Evolutionary conservation across 164 flowering plant genomes (phyloP).

Genomic region (Malania oleifera): DNA sequence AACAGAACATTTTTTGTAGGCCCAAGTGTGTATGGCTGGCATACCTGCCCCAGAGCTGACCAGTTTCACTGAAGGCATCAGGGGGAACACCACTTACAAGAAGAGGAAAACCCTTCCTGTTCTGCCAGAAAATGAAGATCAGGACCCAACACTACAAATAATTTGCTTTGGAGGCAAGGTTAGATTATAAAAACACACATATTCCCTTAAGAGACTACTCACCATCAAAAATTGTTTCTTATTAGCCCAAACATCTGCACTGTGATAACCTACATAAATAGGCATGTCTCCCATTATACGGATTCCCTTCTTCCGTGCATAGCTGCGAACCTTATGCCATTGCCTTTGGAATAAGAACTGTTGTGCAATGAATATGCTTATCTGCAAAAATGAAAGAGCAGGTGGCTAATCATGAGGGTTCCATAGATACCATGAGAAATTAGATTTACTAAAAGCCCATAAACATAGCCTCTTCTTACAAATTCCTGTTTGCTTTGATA

Average conservation of each 20-base stretch:
- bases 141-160: neutral
- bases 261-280: conserved; percentile 95
- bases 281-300: conserved; percentile 99
- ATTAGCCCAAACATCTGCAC: conserved; percentile 99
- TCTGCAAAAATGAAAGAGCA: conserved; percentile 42
- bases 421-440: neutral
- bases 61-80: conserved; percentile 97
- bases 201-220: conserved; percentile 20
- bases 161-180: neutral
- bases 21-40: neutral
- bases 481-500: conserved; percentile 63
- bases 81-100: conserved; percentile 99
- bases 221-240: conserved; percentile 81
- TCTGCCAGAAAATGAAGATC: conserved; percentile 38
- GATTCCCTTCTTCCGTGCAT: conserved; percentile 73
- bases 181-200: neutral
- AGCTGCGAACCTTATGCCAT: conserved; percentile 83
- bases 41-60: conserved; percentile 98
- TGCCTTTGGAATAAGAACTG: conserved; percentile 96
- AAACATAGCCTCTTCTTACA: conserved; percentile 41
- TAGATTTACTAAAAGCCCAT: neutral
- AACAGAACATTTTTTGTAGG: no score
- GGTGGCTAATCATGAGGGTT: neutral
- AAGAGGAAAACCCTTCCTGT: conserved; percentile 75
- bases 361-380: conserved; percentile 73